Evolutionary conservation across 108 stramenopile genomes (phyloP).

Genomic region (Discostella pseudostelligera): DNA sequence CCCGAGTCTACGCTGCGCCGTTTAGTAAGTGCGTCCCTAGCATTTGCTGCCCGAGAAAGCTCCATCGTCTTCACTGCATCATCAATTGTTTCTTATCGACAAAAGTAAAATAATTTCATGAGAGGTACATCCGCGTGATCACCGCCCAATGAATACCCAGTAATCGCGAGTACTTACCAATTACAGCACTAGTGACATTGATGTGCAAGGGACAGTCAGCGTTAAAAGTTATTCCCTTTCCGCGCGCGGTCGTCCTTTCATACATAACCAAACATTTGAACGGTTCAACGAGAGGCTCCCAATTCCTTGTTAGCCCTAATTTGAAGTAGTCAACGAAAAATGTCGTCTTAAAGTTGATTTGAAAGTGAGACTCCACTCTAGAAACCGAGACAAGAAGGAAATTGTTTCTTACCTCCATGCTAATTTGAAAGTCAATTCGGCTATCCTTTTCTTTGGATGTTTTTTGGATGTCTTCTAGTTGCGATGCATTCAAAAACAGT

Average conservation of each 20-base stretch:
- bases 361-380: not conserved
- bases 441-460: constrained; percentile 9
- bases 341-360: constrained; percentile 1
- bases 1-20: not conserved
- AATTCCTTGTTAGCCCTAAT: constrained; percentile 85
- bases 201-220: constrained; percentile 79
- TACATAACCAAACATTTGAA: constrained; percentile 62
- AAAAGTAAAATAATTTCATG: not conserved
- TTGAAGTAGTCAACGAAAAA: constrained; percentile 95
- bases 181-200: constrained; percentile 81
- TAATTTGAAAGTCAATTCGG: constrained; percentile 35
- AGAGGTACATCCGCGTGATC: not conserved
- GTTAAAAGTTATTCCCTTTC: constrained; percentile 67
- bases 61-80: constrained; percentile 66
- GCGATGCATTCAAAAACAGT: constrained; percentile 49
- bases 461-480: constrained; percentile 42
- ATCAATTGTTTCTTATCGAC: constrained; percentile 66
- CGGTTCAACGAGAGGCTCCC: constrained; percentile 92
- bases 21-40: not conserved
- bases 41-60: constrained; percentile 21
- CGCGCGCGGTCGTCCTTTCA: constrained; percentile 63
- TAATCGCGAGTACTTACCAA: constrained; percentile 14
- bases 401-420: constrained; percentile 16
- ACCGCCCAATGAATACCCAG: not conserved
- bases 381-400: not conserved